phyloP scores from a whole-genome alignment of 495 filamentous ascomycete species.

The Hypoxylon crocopeplum region DNA sequence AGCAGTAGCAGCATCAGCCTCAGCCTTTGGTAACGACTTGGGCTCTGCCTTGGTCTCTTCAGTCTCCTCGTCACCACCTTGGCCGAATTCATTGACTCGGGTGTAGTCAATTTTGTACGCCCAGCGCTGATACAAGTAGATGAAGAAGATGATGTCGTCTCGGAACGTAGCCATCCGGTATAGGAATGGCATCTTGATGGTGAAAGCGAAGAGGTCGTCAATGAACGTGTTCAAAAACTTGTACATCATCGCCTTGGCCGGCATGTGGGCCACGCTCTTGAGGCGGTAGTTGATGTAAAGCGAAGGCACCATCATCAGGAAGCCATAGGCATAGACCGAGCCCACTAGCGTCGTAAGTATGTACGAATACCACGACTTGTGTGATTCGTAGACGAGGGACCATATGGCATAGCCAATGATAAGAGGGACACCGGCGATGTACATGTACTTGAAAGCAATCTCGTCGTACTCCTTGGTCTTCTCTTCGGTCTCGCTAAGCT shows the following conservation, averaged over 20 bases:
- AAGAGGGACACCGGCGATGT: slow-evolving; percentile 87
- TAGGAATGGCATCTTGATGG: slow-evolving; percentile 97
- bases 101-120: slow-evolving; percentile 92
- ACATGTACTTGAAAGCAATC: slow-evolving; percentile 96
- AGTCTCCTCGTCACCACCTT: slow-evolving; percentile 84
- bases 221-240: slow-evolving; percentile 87
- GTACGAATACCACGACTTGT: slow-evolving; percentile 98
- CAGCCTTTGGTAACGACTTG: slow-evolving; percentile 32
- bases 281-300: slow-evolving; percentile 99
- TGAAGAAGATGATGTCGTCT: slow-evolving; percentile 97
- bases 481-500: slow-evolving; percentile 90
- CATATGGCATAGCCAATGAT: slow-evolving; percentile 88
- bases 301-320: slow-evolving; percentile 98
- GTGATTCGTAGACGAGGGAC: slow-evolving; percentile 88
- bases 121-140: slow-evolving; percentile 96
- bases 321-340: slow-evolving; percentile 96
- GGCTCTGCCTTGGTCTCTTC: slow-evolving; percentile 34
- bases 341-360: slow-evolving; percentile 90
- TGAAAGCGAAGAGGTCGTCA: slow-evolving; percentile 86
- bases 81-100: slow-evolving; percentile 96
- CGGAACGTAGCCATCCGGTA: slow-evolving; percentile 93
- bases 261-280: slow-evolving; percentile 98
- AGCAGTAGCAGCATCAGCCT: too few relatives aligned
- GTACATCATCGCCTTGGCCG: slow-evolving; percentile 92
- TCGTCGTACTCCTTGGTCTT: slow-evolving; percentile 98